A percentile compares a stretch with the other conserved stretches of the same genome.
phyloP scores from a whole-genome alignment of 202 grass and related monocot species.

The Bolboschoenoplectus hybrid region DNA sequence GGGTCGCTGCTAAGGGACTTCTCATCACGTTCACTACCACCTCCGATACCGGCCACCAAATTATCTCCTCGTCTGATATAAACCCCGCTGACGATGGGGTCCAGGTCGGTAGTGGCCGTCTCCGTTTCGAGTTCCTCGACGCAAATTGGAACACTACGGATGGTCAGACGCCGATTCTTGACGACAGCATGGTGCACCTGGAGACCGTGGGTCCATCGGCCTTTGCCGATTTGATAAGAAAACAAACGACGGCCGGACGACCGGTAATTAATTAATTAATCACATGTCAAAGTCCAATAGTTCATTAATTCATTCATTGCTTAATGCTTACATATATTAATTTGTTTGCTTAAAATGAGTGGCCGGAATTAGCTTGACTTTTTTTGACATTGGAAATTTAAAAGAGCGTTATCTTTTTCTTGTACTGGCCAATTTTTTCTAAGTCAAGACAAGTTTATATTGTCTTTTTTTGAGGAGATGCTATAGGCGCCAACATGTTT shows the following conservation, averaged over 20 bases:
- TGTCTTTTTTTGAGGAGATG: background rate
- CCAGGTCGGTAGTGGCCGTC: constrained; percentile 46
- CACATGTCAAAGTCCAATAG: constrained; percentile 3
- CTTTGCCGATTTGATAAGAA: constrained; percentile 47
- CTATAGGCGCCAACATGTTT: background rate
- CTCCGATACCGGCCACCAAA: constrained; percentile 40
- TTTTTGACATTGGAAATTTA: background rate
- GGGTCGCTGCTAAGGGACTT: constrained; percentile 67
- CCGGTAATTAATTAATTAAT: constrained; percentile 38
- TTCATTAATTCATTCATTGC: background rate
- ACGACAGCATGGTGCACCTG: constrained; percentile 50
- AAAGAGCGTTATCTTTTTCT: background rate
- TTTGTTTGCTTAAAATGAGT: background rate
- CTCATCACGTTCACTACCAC: constrained; percentile 71
- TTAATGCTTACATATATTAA: background rate
- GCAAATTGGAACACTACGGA: constrained; percentile 28
- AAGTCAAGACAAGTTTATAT: background rate
- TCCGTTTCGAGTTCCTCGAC: constrained; percentile 78
- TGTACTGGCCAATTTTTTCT: background rate
- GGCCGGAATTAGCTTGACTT: background rate
- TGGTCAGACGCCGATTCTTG: constrained; percentile 10
- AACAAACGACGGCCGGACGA: constrained; percentile 44
- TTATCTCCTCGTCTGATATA: constrained; percentile 44
- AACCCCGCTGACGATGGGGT: constrained; percentile 43
- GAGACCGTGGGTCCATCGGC: constrained; percentile 16